These are phyloP conservation scores for Torrubiellomyces zombiae DNA, from an alignment of 2,329 filamentous ascomycete genomes.

Conservation along the genomic window DNA sequence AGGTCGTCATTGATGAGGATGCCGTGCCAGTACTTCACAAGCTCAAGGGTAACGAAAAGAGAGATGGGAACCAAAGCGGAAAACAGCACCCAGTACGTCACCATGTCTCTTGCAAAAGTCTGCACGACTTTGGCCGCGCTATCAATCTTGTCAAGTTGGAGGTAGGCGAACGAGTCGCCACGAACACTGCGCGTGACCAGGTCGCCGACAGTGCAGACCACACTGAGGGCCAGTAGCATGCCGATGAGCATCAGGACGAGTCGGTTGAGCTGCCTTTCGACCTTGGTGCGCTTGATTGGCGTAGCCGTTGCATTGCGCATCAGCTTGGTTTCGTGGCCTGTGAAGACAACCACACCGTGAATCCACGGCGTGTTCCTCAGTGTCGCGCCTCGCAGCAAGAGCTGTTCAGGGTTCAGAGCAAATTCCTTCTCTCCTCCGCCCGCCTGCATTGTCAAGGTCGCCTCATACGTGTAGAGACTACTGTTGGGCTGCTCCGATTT, in stretches of 20 bases:
- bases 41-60: constrained; percentile 89
- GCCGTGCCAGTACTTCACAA: constrained; percentile 97
- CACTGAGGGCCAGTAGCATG: constrained; percentile 68
- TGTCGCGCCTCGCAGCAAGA: constrained; percentile 82
- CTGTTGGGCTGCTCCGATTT: constrained; percentile 96
- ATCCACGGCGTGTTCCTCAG: constrained; percentile 95
- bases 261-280: constrained; percentile 84
- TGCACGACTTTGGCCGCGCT: constrained; percentile 38
- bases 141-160: constrained; percentile 47
- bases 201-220: constrained; percentile 84
- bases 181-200: constrained; percentile 57
- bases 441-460: constrained; percentile 77
- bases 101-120: constrained; percentile 84
- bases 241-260: constrained; percentile 81
- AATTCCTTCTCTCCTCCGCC: constrained; percentile 90
- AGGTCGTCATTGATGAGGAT: constrained; percentile 94
- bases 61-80: constrained; percentile 94
- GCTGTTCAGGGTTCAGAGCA: constrained; percentile 76
- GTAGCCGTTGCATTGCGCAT: constrained; percentile 97
- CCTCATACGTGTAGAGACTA: constrained; percentile 96
- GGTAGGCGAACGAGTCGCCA: constrained; percentile 49
- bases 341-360: constrained; percentile 85
- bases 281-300: constrained; percentile 93
- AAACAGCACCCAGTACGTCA: constrained; percentile 97
- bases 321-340: constrained; percentile 89